Base-by-base conservation (phyloP, 805 yeast genomes). In the Kodamaea leandrae region DNA sequence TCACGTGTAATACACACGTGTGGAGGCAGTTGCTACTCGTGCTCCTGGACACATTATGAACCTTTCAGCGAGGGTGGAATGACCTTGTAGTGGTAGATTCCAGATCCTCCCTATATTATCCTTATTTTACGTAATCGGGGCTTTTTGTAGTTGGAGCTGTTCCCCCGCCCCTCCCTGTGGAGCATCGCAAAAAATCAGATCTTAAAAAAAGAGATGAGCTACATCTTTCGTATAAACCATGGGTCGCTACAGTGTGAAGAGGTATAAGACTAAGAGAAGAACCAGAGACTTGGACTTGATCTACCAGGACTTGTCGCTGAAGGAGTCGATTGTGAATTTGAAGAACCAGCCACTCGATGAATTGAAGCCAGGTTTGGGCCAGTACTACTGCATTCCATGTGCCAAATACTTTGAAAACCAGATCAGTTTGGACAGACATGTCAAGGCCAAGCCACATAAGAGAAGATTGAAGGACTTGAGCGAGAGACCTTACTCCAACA, bases 351-450 rank as follows among this genome's bases (percentile, higher is more conserved):
- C 87, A 4, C 62, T 86, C 42, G 96, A 91, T 62, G 98, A 91
- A 65, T 78, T 81, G 32, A 83, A 83, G 57, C 90, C 97, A 1
- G 99, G 99, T 1, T 67, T 93, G 50, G 99, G 96, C 12, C 98
- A 93, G 64, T 83, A 78, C 63, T 93, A 87, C 63, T 93, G 98
- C 64, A 74, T 93, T 40, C 96, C 89, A 49, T 93, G 99, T 72
- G 95, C 95, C 36, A 86, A 83, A 59, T 88, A 93, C 63, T 88
- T 80, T 56, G 96, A 90, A 59, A 81, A 82, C 43, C 88, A 84
- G 33, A 60, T 64, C 23, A 84, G 95, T 6, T 71, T 86, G 41
- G 79, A 78, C 45, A 72, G 82, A 10, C 99, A 93, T 66, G 65
- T 75, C 47, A 78, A 79, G 52, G 73, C 84, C 3, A 90, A 89